Evolutionary conservation across 768 basidiomycete species (phyloP).

Genomic region (Russula compacta): DNA sequence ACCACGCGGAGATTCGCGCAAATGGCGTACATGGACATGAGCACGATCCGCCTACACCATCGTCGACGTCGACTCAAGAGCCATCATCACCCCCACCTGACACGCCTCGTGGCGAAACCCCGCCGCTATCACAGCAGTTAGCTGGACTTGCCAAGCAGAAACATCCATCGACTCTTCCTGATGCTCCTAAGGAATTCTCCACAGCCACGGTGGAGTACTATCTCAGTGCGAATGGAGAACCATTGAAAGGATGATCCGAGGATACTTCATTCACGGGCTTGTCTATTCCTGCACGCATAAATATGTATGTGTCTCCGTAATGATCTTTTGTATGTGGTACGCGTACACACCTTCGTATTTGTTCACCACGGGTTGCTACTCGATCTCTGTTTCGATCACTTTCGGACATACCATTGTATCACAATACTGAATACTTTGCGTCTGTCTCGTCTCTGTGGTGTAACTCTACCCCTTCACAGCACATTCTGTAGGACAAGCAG

Average conservation of each 20-base stretch:
- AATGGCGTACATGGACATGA: slow-evolving; percentile 16
- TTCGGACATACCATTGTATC: slow-evolving; percentile 20
- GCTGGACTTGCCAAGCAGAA: slow-evolving; percentile 36
- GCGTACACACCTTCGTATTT: slow-evolving; percentile 14
- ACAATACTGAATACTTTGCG: slow-evolving; percentile 17
- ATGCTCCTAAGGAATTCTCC: slow-evolving; percentile 45
- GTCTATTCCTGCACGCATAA: slow-evolving; percentile 11
- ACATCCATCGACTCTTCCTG: slow-evolving; percentile 43
- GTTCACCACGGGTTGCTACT: slow-evolving; percentile 15
- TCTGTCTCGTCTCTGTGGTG: slow-evolving; percentile 12
- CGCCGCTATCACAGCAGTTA: slow-evolving; percentile 37
- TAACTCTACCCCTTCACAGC: slow-evolving; percentile 18
- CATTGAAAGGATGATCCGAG: slow-evolving; percentile 31
- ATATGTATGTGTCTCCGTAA: slow-evolving; percentile 19
- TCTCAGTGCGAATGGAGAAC: slow-evolving; percentile 56
- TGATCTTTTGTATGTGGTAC: slow-evolving; percentile 17
- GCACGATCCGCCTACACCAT: slow-evolving; percentile 13
- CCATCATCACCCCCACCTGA: slow-evolving; percentile 21
- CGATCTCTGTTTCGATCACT: slow-evolving; percentile 14
- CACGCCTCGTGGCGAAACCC: slow-evolving; percentile 35
- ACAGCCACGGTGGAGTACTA: slow-evolving; percentile 56
- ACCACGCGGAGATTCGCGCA: slow-evolving; percentile 20
- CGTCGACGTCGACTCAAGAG: slow-evolving; percentile 30
- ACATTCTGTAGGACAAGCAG: slow-evolving; percentile 49
- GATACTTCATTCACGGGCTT: not conserved